Conservation (phyloP, 306 rosid genomes). For the Ceratonia siliqua region DNA sequence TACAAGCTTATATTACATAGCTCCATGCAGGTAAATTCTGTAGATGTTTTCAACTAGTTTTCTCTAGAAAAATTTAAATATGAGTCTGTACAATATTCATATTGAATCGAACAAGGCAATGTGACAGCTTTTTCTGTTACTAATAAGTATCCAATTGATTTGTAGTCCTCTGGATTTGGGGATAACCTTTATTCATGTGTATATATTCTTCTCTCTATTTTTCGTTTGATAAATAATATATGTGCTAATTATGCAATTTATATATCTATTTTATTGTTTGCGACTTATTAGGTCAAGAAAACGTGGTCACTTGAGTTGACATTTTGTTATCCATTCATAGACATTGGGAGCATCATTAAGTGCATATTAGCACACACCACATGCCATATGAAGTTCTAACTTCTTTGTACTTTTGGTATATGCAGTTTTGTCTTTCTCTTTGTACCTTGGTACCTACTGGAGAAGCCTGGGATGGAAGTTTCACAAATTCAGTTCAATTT, state of each 20-base stretch:
- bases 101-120: constrained; percentile 1
- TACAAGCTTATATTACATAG: constrained; percentile 86
- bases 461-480: constrained; percentile 71
- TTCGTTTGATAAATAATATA: neutral
- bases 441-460: constrained; percentile 81
- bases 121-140: neutral
- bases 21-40: constrained; percentile 79
- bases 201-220: neutral
- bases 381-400: constrained; percentile 9
- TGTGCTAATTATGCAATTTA: neutral
- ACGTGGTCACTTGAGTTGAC: neutral
- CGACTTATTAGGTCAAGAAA: neutral
- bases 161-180: neutral
- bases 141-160: constrained; percentile 20
- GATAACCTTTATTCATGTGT: neutral
- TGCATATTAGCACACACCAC: neutral
- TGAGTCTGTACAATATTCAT: neutral
- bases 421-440: constrained; percentile 80
- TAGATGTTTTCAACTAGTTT: constrained; percentile 19
- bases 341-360: neutral
- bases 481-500: constrained; percentile 74
- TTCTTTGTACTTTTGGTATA: neutral
- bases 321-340: neutral
- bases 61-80: neutral
- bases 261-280: neutral